phyloP scores from a whole-genome alignment of 768 basidiomycete genomes.

The Tephrocybe sp. region DNA sequence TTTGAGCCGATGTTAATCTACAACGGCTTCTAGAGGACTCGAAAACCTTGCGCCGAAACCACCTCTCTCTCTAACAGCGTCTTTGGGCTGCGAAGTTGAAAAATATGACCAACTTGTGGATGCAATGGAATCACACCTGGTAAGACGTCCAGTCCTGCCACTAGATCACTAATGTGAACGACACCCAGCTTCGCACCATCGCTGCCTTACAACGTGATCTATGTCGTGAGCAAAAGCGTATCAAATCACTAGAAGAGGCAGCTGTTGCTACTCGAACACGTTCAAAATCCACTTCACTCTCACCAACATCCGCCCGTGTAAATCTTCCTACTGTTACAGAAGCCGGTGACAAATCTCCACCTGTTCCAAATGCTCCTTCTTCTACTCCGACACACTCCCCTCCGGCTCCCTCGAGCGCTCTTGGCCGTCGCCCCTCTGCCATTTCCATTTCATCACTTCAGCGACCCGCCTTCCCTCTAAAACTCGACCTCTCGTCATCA shows the following conservation, averaged over 20 bases:
- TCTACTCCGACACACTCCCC: slow-evolving; percentile 35
- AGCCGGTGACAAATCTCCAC: slow-evolving; percentile 7
- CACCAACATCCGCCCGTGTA: slow-evolving; percentile 23
- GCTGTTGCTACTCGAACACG: slow-evolving; percentile 28
- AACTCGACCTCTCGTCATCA: slow-evolving; percentile 78
- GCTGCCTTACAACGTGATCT: slow-evolving; percentile 72
- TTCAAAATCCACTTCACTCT: slow-evolving; percentile 23
- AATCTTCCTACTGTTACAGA: slow-evolving; percentile 10
- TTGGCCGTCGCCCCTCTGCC: slow-evolving; percentile 66
- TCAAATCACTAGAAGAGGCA: slow-evolving; percentile 37
- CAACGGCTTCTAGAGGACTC: slow-evolving; percentile 45
- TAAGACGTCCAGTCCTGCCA: slow-evolving; percentile 33
- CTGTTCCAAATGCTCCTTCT: slow-evolving; percentile 11
- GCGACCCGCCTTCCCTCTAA: slow-evolving; percentile 66
- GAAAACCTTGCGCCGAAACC: slow-evolving; percentile 58
- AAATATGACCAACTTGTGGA: slow-evolving; percentile 82
- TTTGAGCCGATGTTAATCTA: not conserved
- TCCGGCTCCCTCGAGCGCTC: slow-evolving; percentile 28
- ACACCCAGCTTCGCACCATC: slow-evolving; percentile 63
- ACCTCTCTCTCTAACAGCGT: slow-evolving; percentile 61
- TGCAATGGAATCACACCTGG: slow-evolving; percentile 70
- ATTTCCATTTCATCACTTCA: slow-evolving; percentile 82
- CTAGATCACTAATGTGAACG: slow-evolving; percentile 1
- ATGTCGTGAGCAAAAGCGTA: slow-evolving; percentile 56
- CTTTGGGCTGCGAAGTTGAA: slow-evolving; percentile 73